phyloP scores from a whole-genome alignment of 2,329 filamentous ascomycete species.

The Elsinoe perseae region DNA sequence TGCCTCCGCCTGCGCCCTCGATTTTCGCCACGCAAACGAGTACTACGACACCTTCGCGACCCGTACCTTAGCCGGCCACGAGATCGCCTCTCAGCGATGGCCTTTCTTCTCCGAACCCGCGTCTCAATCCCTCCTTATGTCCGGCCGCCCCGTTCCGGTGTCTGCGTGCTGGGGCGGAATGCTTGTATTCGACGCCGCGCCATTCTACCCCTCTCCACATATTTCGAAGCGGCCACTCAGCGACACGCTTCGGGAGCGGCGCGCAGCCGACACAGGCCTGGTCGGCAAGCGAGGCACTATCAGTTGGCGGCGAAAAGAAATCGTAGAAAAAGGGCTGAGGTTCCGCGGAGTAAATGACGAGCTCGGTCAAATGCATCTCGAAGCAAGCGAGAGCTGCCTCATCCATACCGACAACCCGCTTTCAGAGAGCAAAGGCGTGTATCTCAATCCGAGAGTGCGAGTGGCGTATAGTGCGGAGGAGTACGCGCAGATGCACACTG shows the following conservation, averaged over 20 bases:
- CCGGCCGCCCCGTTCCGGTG: constrained; percentile 49
- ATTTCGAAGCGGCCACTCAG: neutral
- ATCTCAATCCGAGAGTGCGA: constrained; percentile 60
- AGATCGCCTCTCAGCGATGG: constrained; percentile 49
- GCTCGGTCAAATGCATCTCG: constrained; percentile 54
- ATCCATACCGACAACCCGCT: constrained; percentile 64
- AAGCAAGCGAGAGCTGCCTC: constrained; percentile 73
- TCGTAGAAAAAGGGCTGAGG: no score
- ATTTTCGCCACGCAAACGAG: constrained; percentile 47
- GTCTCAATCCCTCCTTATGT: constrained; percentile 49
- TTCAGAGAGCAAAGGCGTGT: constrained; percentile 49
- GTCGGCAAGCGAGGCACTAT: no score
- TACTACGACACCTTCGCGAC: constrained; percentile 59
- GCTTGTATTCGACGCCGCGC: constrained; percentile 45
- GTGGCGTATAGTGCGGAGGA: constrained; percentile 55
- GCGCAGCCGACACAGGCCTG: constrained; percentile 17
- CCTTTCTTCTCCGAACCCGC: constrained; percentile 48
- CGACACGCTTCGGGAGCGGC: neutral
- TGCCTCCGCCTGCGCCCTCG: constrained; percentile 55
- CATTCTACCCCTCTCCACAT: constrained; percentile 39
- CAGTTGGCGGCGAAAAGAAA: no score
- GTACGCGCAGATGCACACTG: constrained; percentile 10
- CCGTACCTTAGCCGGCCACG: constrained; percentile 46
- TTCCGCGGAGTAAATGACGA: constrained; percentile 59
- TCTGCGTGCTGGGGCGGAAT: constrained; percentile 64